Base-by-base conservation (phyloP, 2,329 filamentous ascomycete genomes). In the Phialophora verrucosa region DNA sequence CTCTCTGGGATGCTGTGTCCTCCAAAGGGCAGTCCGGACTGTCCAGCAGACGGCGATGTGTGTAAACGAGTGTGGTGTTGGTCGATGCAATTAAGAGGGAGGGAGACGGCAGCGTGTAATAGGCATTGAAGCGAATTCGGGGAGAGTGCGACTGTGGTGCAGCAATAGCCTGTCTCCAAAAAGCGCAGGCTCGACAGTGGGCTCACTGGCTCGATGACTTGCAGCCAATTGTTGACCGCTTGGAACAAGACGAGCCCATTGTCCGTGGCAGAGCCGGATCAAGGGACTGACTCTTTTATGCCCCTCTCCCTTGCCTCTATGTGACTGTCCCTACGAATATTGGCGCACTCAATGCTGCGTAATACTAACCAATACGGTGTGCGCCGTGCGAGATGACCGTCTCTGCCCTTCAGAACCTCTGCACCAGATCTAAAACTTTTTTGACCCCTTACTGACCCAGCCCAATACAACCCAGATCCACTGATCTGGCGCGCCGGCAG, bases 41-140 rank as follows among this genome's bases (percentile, higher is more conserved):
- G 64, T 63, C 64, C 64, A 69, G 64, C 67, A 69, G 67, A 69
- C 67, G 59, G 59, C 42, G n/a, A 47, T 51, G 59, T 6, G 54
- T 25, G 11, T 60, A 59, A 67, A 64, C 57, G 65, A 67, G 58
- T 51, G 65, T 63, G 61, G 54, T 64, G 42, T 17, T 29, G 31
- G 35, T n/a, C 29, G 29, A 27, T 42, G 51, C 38, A n/a, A 29
- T n/a, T n/a, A n/a, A 44, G 56, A 49, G 11, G 31, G 17, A 61
- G 64, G 56, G 35, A n/a, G 20, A 23, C 8, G 49, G 14, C n/a
- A 44, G 50, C 12, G 23, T 59, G 32, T 1, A 25, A 25, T 31
- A 42, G 42, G 51, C 31, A 44, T 25, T n/a, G 32, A 56, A 42
- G 11, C 42, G 57, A 60, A 49, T n/a, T 49, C 23, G 44, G 42